Conservation (phyloP, 164 flowering plant genomes). For the Chimonanthus praecox region DNA sequence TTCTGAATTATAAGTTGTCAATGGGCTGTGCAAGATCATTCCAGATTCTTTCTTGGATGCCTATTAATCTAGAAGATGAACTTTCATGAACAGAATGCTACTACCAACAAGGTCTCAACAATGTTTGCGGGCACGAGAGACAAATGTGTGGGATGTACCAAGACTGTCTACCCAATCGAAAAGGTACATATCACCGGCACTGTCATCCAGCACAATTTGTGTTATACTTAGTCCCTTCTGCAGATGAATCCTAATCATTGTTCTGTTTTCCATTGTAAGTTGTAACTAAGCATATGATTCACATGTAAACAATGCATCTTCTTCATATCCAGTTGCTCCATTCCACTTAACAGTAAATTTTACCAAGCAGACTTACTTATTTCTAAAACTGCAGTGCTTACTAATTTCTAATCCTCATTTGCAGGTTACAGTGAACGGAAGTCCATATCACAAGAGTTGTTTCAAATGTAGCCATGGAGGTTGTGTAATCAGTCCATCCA, state of each 20-base stretch:
- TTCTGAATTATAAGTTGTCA: not conserved
- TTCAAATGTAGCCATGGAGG: slow-evolving; percentile 92
- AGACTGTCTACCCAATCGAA: slow-evolving; percentile 75
- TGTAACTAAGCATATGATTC: no score
- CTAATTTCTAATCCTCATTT: not conserved
- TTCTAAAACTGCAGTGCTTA: not conserved
- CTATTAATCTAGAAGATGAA: not conserved
- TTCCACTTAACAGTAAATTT: not conserved
- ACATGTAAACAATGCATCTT: no score
- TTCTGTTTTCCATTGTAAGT: not conserved
- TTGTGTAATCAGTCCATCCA: slow-evolving; percentile 80
- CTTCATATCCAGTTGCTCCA: not conserved
- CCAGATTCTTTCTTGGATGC: not conserved
- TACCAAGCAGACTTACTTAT: not conserved
- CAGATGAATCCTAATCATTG: not conserved
- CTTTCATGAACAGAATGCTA: not conserved
- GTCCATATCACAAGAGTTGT: slow-evolving; percentile 74
- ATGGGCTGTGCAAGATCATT: not conserved
- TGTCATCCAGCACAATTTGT: not conserved
- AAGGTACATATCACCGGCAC: slow-evolving; percentile 30
- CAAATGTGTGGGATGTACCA: slow-evolving; percentile 57
- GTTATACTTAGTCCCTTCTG: not conserved
- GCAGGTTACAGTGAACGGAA: slow-evolving; percentile 77
- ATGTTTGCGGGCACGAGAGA: slow-evolving; percentile 73
- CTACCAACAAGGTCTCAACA: slow-evolving; percentile 30